These are phyloP conservation scores for Globisporangium rhizosaccharum DNA, from an alignment of 352 stramenopile species.

Conservation along the genomic window DNA sequence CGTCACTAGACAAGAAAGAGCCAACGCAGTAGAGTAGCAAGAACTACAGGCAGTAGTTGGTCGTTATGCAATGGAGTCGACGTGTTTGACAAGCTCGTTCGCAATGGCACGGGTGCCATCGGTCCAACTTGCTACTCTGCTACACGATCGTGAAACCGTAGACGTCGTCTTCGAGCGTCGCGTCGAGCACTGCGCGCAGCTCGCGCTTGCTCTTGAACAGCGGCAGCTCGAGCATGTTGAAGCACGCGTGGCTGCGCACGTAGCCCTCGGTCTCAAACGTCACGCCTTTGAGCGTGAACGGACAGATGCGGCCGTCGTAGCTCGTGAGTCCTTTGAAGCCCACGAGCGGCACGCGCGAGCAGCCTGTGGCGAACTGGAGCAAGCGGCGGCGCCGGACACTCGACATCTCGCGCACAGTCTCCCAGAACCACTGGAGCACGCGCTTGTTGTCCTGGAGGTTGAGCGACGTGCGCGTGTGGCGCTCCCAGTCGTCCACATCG, in stretches of 20 bases:
- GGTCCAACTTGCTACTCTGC: no score
- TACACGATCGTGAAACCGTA: conserved; percentile 55
- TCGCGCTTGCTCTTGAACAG: conserved; percentile 1
- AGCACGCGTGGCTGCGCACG: conserved; percentile 7
- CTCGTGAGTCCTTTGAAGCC: conserved; percentile 26
- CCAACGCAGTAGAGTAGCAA: conserved; percentile 20
- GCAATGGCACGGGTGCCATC: neutral
- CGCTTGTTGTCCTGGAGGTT: neutral
- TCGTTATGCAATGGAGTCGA: neutral
- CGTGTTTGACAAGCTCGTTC: neutral
- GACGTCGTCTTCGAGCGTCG: conserved; percentile 21
- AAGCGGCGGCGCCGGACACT: conserved; percentile 19
- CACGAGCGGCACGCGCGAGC: conserved; percentile 22
- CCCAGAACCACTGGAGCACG: conserved; percentile 15
- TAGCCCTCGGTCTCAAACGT: neutral
- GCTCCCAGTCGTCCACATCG: conserved; percentile 93
- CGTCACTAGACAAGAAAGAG: conserved; percentile 11
- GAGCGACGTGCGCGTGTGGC: neutral
- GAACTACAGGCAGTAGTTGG: conserved; percentile 1
- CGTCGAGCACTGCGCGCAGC: neutral
- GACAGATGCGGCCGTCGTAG: conserved; percentile 24
- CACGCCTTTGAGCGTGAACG: conserved; percentile 25
- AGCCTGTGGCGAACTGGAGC: conserved; percentile 38
- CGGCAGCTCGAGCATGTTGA: conserved; percentile 7
- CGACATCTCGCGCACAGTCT: conserved; percentile 56